Evolutionary conservation across 2,329 filamentous ascomycete species (phyloP).

Genomic region (Whalleya microplaca): DNA sequence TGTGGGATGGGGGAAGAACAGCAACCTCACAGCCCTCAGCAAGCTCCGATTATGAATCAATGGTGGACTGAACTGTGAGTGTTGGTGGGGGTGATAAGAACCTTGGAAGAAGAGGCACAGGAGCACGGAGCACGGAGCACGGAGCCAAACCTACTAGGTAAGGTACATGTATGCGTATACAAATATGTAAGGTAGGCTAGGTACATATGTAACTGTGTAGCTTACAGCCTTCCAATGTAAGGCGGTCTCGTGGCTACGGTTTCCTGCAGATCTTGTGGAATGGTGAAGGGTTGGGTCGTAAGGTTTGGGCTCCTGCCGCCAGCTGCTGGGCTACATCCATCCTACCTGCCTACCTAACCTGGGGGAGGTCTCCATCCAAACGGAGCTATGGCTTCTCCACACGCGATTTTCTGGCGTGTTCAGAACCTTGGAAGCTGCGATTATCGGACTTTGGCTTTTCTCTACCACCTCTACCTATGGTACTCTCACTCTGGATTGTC

Average conservation of each 20-base stretch:
- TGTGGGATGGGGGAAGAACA: neutral
- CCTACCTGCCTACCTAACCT: neutral
- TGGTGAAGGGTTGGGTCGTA: neutral
- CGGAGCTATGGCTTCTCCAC: neutral
- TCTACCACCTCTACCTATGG: constrained; percentile 7
- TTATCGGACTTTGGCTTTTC: constrained; percentile 20
- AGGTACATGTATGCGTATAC: too few species aligned
- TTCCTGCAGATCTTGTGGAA: too few species aligned
- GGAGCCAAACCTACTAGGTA: too few species aligned
- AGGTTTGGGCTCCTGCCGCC: too few species aligned
- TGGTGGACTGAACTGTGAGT: neutral
- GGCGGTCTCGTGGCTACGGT: neutral
- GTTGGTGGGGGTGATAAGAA: neutral
- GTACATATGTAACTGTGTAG: too few species aligned
- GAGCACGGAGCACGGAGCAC: too few species aligned
- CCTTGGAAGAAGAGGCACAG: too few species aligned
- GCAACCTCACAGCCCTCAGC: neutral
- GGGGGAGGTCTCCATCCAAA: neutral
- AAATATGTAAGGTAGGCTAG: too few species aligned
- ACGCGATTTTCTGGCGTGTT: too few species aligned
- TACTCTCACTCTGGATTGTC: too few species aligned
- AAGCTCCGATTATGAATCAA: neutral
- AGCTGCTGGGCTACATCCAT: too few species aligned
- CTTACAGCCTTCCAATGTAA: neutral
- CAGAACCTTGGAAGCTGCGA: constrained; percentile 11